A percentile compares a stretch with the other conserved stretches of the same genome.
phyloP scores from a whole-genome alignment of 768 basidiomycete genomes.

The Serendipita indica region DNA sequence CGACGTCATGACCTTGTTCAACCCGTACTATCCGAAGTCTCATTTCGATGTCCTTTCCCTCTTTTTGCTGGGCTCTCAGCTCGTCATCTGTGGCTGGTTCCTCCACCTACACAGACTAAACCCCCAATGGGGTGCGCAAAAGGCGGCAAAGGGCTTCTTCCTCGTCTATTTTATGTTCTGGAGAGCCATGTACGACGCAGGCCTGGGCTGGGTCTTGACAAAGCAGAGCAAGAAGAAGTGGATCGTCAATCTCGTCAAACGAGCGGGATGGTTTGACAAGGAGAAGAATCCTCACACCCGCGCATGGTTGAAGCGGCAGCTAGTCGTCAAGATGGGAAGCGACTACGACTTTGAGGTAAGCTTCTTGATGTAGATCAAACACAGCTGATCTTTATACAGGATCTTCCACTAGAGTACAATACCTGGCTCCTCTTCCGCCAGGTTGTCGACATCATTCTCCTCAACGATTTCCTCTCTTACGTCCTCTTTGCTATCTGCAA shows the following conservation, averaged over 20 bases:
- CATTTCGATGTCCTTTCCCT: constrained; percentile 80
- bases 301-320: constrained; percentile 73
- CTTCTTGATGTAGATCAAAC: constrained; percentile 13
- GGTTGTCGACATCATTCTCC: constrained; percentile 85
- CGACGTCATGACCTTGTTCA: constrained; percentile 75
- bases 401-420: constrained; percentile 86
- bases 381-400: constrained; percentile 28
- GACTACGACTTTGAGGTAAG: constrained; percentile 85
- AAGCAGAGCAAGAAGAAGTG: constrained; percentile 92
- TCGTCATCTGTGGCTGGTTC: constrained; percentile 43
- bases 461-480: constrained; percentile 96
- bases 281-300: constrained; percentile 45
- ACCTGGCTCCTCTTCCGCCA: constrained; percentile 94
- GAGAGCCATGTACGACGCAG: constrained; percentile 81
- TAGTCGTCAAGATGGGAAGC: constrained; percentile 85
- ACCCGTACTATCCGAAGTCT: constrained; percentile 71
- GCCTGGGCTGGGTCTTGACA: constrained; percentile 85
- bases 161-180: constrained; percentile 85
- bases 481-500: constrained; percentile 72
- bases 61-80: constrained; percentile 59
- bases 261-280: constrained; percentile 80
- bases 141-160: constrained; percentile 51
- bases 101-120: not conserved
- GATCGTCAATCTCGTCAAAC: constrained; percentile 71
- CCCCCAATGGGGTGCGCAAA: constrained; percentile 34